Evolutionary conservation across 2,329 filamentous ascomycete genomes (phyloP).

Genomic region (Cladosporium sp.): DNA sequence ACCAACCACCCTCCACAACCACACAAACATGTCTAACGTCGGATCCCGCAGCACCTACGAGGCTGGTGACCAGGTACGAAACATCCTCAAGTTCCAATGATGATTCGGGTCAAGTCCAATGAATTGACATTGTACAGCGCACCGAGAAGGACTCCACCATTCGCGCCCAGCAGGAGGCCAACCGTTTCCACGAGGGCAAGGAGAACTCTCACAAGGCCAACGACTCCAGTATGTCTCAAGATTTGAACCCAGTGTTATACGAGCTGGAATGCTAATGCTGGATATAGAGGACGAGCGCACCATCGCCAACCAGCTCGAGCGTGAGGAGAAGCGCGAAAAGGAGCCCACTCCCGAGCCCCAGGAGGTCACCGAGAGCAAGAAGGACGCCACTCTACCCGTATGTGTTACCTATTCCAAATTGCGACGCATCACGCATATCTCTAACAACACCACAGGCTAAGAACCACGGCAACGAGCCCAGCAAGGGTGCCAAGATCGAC

Average conservation of each 20-base stretch:
- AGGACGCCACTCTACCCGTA: constrained; percentile 58
- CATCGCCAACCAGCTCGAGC: constrained; percentile 69
- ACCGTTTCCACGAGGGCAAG: constrained; percentile 71
- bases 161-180: constrained; percentile 49
- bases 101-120: neutral
- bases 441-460: constrained; percentile 45
- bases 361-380: constrained; percentile 47
- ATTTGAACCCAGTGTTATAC: neutral
- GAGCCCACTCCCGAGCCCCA: constrained; percentile 37
- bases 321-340: constrained; percentile 57
- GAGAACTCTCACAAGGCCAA: constrained; percentile 65
- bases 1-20: constrained; percentile 9
- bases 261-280: neutral
- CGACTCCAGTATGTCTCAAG: constrained; percentile 65
- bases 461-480: constrained; percentile 71
- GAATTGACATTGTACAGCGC: constrained; percentile 40
- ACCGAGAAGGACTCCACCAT: constrained; percentile 51
- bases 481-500: constrained; percentile 70
- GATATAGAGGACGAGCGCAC: constrained; percentile 65
- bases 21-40: constrained; percentile 56
- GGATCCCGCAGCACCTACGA: constrained; percentile 69
- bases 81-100: neutral
- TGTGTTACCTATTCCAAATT: constrained; percentile 21
- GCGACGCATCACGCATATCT: constrained; percentile 40
- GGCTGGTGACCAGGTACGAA: constrained; percentile 65